A percentile compares a stretch with the other conserved stretches of the same genome.
phyloP scores from a whole-genome alignment of 129 eudicot species.

The Mikania micrantha region DNA sequence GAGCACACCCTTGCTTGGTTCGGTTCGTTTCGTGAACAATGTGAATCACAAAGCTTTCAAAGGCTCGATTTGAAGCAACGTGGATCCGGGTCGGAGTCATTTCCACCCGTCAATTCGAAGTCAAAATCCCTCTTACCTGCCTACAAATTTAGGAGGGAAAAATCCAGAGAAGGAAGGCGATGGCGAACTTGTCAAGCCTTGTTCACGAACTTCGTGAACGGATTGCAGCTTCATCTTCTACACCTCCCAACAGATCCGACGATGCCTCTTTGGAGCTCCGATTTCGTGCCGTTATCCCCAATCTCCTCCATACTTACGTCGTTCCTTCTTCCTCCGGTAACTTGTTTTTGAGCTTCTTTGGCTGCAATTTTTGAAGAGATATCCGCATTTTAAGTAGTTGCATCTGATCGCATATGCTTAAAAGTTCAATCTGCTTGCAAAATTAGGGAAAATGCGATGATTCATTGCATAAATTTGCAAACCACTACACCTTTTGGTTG shows the following conservation, averaged over 20 bases:
- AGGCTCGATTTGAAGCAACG: too few relatives aligned
- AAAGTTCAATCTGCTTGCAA: background rate
- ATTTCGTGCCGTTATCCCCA: constrained; percentile 83
- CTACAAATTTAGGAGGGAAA: constrained; percentile 15
- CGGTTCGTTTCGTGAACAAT: too few relatives aligned
- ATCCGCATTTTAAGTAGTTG: too few relatives aligned
- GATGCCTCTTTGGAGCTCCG: constrained; percentile 59
- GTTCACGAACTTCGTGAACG: constrained; percentile 97
- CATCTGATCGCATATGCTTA: background rate
- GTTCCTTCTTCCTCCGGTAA: constrained; percentile 71
- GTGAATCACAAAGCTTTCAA: too few relatives aligned
- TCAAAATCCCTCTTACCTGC: constrained; percentile 17
- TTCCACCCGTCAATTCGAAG: constrained; percentile 12
- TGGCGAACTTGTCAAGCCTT: constrained; percentile 82
- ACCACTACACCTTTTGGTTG: too few relatives aligned
- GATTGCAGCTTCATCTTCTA: constrained; percentile 73
- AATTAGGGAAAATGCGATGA: background rate
- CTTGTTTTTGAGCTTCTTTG: background rate
- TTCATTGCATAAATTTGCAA: too few relatives aligned
- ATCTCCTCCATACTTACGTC: constrained; percentile 76
- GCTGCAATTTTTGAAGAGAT: too few relatives aligned
- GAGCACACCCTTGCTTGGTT: too few relatives aligned
- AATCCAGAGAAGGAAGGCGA: constrained; percentile 5
- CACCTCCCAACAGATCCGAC: constrained; percentile 42
- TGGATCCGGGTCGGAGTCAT: constrained; percentile 10